Conservation (phyloP, 2,329 filamentous ascomycete species). For the Daldinia sp. region DNA sequence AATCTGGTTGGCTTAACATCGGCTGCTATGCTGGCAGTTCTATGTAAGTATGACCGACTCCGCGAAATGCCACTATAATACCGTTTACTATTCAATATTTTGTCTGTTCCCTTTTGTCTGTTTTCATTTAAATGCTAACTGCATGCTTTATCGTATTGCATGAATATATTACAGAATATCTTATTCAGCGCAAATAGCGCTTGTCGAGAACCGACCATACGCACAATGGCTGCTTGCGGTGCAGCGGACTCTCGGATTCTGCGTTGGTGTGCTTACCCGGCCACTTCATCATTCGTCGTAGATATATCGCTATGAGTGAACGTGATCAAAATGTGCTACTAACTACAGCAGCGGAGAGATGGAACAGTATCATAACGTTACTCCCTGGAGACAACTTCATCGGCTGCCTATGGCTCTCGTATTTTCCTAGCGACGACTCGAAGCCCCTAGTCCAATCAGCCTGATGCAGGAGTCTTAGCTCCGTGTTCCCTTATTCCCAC, state of each 20-base stretch:
- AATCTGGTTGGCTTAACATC: conserved; percentile 22
- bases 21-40: conserved; percentile 7
- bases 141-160: conserved; percentile 14
- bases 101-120: neutral
- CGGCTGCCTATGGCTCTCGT: conserved; percentile 5
- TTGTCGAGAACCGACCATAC: conserved; percentile 12
- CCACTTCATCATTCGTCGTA: conserved; percentile 11
- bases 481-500: neutral
- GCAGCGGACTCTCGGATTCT: conserved; percentile 5
- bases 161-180: conserved; percentile 7
- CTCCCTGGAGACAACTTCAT: conserved; percentile 2
- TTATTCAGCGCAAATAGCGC: conserved; percentile 29
- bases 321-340: conserved; percentile 5
- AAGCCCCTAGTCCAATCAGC: neutral
- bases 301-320: neutral
- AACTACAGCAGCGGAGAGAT: conserved; percentile 8
- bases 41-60: conserved; percentile 28
- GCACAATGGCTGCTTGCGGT: neutral
- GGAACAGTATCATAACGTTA: neutral
- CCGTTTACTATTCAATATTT: conserved; percentile 5
- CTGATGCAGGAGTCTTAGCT: neutral
- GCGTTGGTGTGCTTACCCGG: neutral
- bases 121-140: conserved; percentile 6
- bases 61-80: conserved; percentile 27
- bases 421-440: neutral